phyloP scores from a whole-genome alignment of 2,329 filamentous ascomycete genomes.

The Diaporthe ilicicola region DNA sequence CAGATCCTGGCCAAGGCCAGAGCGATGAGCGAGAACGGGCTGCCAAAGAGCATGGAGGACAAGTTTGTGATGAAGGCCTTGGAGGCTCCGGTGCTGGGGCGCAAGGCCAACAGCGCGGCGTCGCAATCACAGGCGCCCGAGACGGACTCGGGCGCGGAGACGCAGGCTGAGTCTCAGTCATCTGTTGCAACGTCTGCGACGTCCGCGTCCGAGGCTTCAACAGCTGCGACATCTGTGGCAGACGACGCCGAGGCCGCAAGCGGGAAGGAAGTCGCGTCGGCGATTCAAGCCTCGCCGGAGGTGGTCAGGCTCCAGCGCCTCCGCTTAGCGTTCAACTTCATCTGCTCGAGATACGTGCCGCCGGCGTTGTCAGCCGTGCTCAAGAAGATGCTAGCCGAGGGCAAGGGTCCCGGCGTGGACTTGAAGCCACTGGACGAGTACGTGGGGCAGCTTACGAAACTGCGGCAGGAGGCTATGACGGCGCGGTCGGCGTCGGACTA shows the following conservation, averaged over 20 bases:
- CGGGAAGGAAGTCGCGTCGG: slow-evolving; percentile 45
- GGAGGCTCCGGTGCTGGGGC: slow-evolving; percentile 76
- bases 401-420: slow-evolving; percentile 53
- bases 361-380: slow-evolving; percentile 53
- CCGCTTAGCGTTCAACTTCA: slow-evolving; percentile 70
- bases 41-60: slow-evolving; percentile 86
- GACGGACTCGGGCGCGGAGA: slow-evolving; percentile 37
- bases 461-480: slow-evolving; percentile 76
- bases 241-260: slow-evolving; percentile 40
- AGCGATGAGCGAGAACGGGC: slow-evolving; percentile 67
- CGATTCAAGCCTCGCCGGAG: slow-evolving; percentile 56
- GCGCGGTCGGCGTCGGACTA: slow-evolving; percentile 75
- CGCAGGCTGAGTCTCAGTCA: slow-evolving; percentile 50
- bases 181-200: slow-evolving; percentile 48
- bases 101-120: slow-evolving; percentile 58
- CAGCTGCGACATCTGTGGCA: slow-evolving; percentile 54
- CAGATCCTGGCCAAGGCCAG: slow-evolving; percentile 77
- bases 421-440: slow-evolving; percentile 78
- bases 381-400: slow-evolving; percentile 46
- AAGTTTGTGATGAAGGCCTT: slow-evolving; percentile 80
- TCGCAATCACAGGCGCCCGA: slow-evolving; percentile 43
- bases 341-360: slow-evolving; percentile 69
- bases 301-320: slow-evolving; percentile 70
- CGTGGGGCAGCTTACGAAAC: slow-evolving; percentile 68
- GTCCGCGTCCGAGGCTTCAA: slow-evolving; percentile 51